Evolutionary conservation across 768 basidiomycete genomes (phyloP).

Genomic region (Gloeopeniophorella convolvens): DNA sequence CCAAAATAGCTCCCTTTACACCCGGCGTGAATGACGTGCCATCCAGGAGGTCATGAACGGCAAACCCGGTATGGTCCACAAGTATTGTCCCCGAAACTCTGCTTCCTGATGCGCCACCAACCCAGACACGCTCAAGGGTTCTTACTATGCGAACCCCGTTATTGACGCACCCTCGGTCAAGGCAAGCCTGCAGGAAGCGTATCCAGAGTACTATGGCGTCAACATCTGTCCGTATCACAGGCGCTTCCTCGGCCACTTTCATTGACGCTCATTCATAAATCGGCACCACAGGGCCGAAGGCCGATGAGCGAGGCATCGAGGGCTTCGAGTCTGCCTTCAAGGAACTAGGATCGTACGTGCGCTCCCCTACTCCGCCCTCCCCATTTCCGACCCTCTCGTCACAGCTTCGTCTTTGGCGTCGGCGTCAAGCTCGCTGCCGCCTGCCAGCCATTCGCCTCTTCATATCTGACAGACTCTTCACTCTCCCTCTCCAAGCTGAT

Average conservation of each 20-base stretch:
- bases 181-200: conserved; percentile 42
- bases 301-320: conserved; percentile 49
- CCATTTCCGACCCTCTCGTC: conserved; percentile 11
- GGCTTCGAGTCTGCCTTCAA: conserved; percentile 89
- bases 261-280: not conserved
- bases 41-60: conserved; percentile 93
- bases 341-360: conserved; percentile 57
- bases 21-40: not conserved
- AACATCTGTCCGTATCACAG: conserved; percentile 67
- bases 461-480: conserved; percentile 58
- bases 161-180: conserved; percentile 61
- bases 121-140: conserved; percentile 84
- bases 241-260: not conserved
- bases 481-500: conserved; percentile 70
- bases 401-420: conserved; percentile 72
- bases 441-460: conserved; percentile 82
- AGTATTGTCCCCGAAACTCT: not conserved
- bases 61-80: conserved; percentile 62
- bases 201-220: conserved; percentile 79
- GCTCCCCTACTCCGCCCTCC: not conserved
- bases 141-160: conserved; percentile 87
- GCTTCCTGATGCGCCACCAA: no score
- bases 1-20: not conserved
- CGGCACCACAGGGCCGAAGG: conserved; percentile 48
- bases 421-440: conserved; percentile 79